Percentiles rank a stretch among this genome's conserved stretches.
These are phyloP conservation scores for Trichoderma oligosporum DNA, from an alignment of 2,329 filamentous ascomycete species.

Conservation along the genomic window DNA sequence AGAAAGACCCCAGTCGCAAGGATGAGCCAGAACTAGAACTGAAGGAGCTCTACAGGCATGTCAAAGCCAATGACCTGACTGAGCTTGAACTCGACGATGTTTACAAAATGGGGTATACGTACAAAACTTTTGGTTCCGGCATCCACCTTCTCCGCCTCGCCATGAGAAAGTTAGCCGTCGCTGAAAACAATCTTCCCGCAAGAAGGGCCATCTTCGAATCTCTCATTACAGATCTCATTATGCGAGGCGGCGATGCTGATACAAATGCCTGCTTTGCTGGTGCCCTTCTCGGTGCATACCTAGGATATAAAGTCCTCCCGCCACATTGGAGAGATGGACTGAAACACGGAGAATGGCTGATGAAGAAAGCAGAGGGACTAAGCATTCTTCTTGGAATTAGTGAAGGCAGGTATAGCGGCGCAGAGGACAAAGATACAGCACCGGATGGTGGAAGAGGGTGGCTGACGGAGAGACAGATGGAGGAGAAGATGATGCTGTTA, in stretches of 20 bases:
- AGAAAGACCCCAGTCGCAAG: constrained; percentile 27
- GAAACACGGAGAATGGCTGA: constrained; percentile 42
- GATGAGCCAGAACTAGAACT: constrained; percentile 36
- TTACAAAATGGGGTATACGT: constrained; percentile 50
- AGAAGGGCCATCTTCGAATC: constrained; percentile 40
- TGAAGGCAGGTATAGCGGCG: constrained; percentile 32
- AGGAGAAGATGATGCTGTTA: constrained; percentile 33
- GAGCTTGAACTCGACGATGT: constrained; percentile 44
- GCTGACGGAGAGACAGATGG: constrained; percentile 37
- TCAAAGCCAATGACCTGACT: constrained; percentile 35
- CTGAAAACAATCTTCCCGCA: constrained; percentile 19
- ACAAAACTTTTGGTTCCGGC: constrained; percentile 50
- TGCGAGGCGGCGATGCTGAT: constrained; percentile 52
- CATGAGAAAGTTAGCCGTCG: constrained; percentile 34
- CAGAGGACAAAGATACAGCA: constrained; percentile 39
- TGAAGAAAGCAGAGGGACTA: constrained; percentile 41
- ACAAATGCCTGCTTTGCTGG: constrained; percentile 53
- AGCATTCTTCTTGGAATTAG: constrained; percentile 38
- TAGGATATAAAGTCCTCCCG: constrained; percentile 46
- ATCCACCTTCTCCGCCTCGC: constrained; percentile 43
- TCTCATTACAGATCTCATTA: constrained; percentile 46
- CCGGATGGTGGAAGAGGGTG: constrained; percentile 41
- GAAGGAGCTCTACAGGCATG: constrained; percentile 41
- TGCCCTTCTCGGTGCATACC: constrained; percentile 45
- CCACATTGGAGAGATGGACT: constrained; percentile 48